Percentiles rank a stretch among this genome's conserved stretches.
phyloP scores from a whole-genome alignment of 768 basidiomycete genomes.

The Pleurotus djamor region DNA sequence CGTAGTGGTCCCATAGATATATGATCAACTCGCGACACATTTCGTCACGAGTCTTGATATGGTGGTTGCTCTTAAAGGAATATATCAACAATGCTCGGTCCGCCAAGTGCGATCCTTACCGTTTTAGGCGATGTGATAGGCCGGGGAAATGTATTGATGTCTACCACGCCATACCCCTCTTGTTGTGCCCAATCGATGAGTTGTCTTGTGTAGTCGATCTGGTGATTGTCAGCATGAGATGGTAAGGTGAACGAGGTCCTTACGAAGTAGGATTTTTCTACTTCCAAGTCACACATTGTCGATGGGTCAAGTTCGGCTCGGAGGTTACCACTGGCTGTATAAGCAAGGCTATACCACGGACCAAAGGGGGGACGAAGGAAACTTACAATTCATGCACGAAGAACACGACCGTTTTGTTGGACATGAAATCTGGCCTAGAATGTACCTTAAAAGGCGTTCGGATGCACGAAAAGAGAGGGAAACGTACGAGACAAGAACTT shows the following conservation, averaged over 20 bases:
- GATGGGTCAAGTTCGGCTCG: slow-evolving; percentile 80
- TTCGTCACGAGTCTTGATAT: slow-evolving; percentile 39
- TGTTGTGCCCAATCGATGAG: slow-evolving; percentile 74
- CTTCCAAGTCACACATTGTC: slow-evolving; percentile 64
- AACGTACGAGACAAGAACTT: slow-evolving; percentile 88
- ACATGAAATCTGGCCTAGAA: slow-evolving; percentile 78
- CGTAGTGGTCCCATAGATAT: slow-evolving; percentile 96
- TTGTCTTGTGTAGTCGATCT: slow-evolving; percentile 86
- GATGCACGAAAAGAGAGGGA: background rate
- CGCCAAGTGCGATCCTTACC: slow-evolving; percentile 21
- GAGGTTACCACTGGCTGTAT: slow-evolving; percentile 94
- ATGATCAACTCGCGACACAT: slow-evolving; percentile 59
- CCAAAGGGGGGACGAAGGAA: background rate
- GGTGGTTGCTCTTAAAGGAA: slow-evolving; percentile 26
- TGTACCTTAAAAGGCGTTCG: slow-evolving; percentile 5
- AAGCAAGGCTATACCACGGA: slow-evolving; percentile 2
- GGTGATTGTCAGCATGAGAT: slow-evolving; percentile 8
- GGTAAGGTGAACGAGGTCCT: slow-evolving; percentile 8
- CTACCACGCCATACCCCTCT: slow-evolving; percentile 72
- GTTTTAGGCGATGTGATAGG: slow-evolving; percentile 32
- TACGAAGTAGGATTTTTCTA: slow-evolving; percentile 87
- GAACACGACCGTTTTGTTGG: slow-evolving; percentile 74
- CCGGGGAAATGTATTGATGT: slow-evolving; percentile 82
- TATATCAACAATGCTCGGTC: background rate
- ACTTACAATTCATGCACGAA: slow-evolving; percentile 96